These are phyloP conservation scores for Pezicula neosporulosa DNA, from an alignment of 2,329 filamentous ascomycete species.

Conservation along the genomic window DNA sequence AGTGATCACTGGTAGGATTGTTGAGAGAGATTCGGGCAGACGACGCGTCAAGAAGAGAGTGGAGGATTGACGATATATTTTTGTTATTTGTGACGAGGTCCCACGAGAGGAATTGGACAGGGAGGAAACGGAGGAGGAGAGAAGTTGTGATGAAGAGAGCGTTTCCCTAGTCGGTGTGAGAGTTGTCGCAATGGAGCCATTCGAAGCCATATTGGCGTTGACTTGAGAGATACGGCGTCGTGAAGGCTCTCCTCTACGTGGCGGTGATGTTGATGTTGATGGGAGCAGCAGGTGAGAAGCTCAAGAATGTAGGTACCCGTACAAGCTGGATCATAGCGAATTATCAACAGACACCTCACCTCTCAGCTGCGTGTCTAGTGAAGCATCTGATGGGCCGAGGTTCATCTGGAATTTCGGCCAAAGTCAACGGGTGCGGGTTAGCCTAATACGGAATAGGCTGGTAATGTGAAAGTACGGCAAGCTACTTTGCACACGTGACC, in stretches of 20 bases:
- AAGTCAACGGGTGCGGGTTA: too few relatives aligned
- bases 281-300: constrained; percentile 3
- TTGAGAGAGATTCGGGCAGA: constrained; percentile 83
- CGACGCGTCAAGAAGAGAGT: constrained; percentile 93
- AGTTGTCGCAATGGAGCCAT: constrained; percentile 21
- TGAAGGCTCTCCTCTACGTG: too few relatives aligned
- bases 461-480: too few relatives aligned
- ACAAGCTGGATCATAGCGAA: too few relatives aligned
- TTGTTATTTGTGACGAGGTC: constrained; percentile 72
- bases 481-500: too few relatives aligned
- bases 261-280: too few relatives aligned
- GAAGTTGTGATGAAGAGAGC: constrained; percentile 50
- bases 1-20: constrained; percentile 77
- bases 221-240: not conserved
- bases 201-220: constrained; percentile 20
- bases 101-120: constrained; percentile 63
- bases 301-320: not conserved
- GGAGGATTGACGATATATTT: constrained; percentile 90
- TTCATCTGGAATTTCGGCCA: too few relatives aligned
- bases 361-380: too few relatives aligned
- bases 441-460: too few relatives aligned
- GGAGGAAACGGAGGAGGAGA: constrained; percentile 68
- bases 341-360: too few relatives aligned
- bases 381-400: too few relatives aligned
- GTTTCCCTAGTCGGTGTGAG: constrained; percentile 33